phyloP scores from a whole-genome alignment of 2,329 filamentous ascomycete species.

The Diaporthe capsici region DNA sequence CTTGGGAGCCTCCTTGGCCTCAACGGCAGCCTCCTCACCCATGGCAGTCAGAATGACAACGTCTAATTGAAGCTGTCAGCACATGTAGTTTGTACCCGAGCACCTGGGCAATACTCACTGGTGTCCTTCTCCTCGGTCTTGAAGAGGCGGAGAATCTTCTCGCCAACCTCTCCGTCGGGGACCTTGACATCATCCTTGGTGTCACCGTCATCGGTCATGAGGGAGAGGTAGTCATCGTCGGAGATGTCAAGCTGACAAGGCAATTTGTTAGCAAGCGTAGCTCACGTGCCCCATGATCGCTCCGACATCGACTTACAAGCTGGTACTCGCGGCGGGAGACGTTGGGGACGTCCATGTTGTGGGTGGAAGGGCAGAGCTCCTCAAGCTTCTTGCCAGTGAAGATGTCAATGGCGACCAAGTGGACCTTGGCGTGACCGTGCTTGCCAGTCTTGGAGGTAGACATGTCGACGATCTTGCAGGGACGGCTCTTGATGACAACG shows the following conservation, averaged over 20 bases:
- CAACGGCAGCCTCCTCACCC: constrained; percentile 93
- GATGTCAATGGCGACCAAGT: constrained; percentile 97
- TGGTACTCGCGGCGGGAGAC: constrained; percentile 92
- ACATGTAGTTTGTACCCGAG: background rate
- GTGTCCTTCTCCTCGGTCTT: constrained; percentile 88
- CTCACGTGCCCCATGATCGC: constrained; percentile 29
- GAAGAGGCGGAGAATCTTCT: constrained; percentile 88
- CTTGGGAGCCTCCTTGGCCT: constrained; percentile 90
- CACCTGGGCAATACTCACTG: constrained; percentile 73
- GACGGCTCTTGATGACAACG: constrained; percentile 98
- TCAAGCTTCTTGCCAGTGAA: constrained; percentile 99
- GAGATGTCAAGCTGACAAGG: constrained; percentile 84
- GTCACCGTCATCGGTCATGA: constrained; percentile 88
- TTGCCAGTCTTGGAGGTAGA: constrained; percentile 99
- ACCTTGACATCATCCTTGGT: constrained; percentile 96
- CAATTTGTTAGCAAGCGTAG: constrained; percentile 16
- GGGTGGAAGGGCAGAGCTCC: constrained; percentile 98
- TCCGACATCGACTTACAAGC: constrained; percentile 76
- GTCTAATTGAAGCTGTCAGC: constrained; percentile 67
- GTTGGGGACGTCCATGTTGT: constrained; percentile 98
- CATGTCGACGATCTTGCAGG: constrained; percentile 99
- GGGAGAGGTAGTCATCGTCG: constrained; percentile 94
- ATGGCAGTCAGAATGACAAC: constrained; percentile 95
- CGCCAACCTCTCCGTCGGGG: constrained; percentile 89
- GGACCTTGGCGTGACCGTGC: constrained; percentile 99